These are phyloP conservation scores for Baudoinia panamericana DNA, from an alignment of 495 filamentous ascomycete species.

Conservation along the genomic window DNA sequence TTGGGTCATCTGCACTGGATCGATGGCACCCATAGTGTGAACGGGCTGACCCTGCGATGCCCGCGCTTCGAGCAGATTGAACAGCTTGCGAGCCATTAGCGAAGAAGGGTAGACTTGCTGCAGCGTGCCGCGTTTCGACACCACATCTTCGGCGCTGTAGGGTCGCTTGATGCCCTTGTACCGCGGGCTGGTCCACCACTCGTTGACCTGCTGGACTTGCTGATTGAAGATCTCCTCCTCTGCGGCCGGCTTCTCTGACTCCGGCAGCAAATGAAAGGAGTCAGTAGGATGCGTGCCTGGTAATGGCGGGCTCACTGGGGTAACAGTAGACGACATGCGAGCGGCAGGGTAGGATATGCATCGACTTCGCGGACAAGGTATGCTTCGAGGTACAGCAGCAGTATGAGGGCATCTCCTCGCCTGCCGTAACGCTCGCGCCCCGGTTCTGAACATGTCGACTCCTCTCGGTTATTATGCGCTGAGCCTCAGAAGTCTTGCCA, in stretches of 20 bases:
- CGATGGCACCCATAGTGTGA: conserved; percentile 94
- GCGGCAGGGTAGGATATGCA: conserved; percentile 6
- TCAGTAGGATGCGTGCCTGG: conserved; percentile 51
- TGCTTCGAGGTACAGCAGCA: no score
- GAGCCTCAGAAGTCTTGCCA: no score
- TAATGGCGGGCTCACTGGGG: conserved; percentile 39
- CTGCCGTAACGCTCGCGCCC: conserved; percentile 10
- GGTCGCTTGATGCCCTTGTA: conserved; percentile 83
- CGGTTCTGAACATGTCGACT: conserved; percentile 27
- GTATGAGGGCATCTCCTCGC: conserved; percentile 7
- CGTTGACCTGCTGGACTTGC: conserved; percentile 67
- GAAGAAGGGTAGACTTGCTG: conserved; percentile 82
- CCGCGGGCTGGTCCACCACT: conserved; percentile 75
- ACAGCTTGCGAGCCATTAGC: conserved; percentile 86
- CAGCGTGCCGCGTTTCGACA: conserved; percentile 78
- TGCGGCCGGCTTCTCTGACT: conserved; percentile 56
- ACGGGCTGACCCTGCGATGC: conserved; percentile 69
- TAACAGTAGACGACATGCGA: conserved; percentile 19
- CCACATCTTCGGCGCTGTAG: conserved; percentile 80
- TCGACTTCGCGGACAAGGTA: no score
- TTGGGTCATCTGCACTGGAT: conserved; percentile 97
- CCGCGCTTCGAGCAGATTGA: conserved; percentile 68
- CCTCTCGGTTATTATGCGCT: no score
- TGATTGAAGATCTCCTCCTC: conserved; percentile 72
- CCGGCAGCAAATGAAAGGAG: conserved; percentile 67